These are phyloP conservation scores for Pseudonectria foliicola DNA, from an alignment of 2,329 filamentous ascomycete genomes.

Conservation along the genomic window DNA sequence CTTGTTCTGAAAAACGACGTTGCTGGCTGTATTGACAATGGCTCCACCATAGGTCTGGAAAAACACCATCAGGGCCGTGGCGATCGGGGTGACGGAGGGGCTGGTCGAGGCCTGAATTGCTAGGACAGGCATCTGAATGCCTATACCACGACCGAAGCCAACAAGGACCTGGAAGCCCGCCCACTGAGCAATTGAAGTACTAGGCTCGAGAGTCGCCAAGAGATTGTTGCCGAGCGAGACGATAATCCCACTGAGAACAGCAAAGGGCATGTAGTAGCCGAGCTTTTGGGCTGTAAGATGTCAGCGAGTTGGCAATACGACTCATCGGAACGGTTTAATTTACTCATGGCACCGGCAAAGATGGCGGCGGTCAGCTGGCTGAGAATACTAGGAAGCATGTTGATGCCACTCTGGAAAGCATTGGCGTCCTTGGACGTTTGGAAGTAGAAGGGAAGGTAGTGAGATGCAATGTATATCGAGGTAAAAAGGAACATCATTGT, in stretches of 20 bases:
- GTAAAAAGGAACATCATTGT: slow-evolving; percentile 37
- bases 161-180: slow-evolving; percentile 35
- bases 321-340: not conserved
- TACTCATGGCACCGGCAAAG: slow-evolving; percentile 16
- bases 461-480: slow-evolving; percentile 37
- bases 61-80: slow-evolving; percentile 20
- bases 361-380: slow-evolving; percentile 18
- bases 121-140: slow-evolving; percentile 33
- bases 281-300: slow-evolving; percentile 14
- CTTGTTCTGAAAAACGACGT: slow-evolving; percentile 25
- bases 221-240: slow-evolving; percentile 32
- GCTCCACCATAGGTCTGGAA: slow-evolving; percentile 32
- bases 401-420: slow-evolving; percentile 22
- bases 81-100: slow-evolving; percentile 19
- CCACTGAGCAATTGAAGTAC: slow-evolving; percentile 32
- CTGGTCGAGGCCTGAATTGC: slow-evolving; percentile 22
- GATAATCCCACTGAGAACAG: slow-evolving; percentile 27
- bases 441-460: slow-evolving; percentile 46
- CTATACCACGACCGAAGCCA: slow-evolving; percentile 38
- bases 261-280: slow-evolving; percentile 39
- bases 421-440: slow-evolving; percentile 35
- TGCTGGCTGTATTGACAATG: slow-evolving; percentile 34
- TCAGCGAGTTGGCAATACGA: slow-evolving; percentile 1
- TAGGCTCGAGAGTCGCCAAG: slow-evolving; percentile 31
- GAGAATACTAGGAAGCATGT: slow-evolving; percentile 22